Percentiles rank a stretch among this genome's conserved stretches.
Evolutionary conservation across 225 moss, liverwort and hornwort genomes (phyloP).

Genomic region (Antitrichia curtipendula): DNA sequence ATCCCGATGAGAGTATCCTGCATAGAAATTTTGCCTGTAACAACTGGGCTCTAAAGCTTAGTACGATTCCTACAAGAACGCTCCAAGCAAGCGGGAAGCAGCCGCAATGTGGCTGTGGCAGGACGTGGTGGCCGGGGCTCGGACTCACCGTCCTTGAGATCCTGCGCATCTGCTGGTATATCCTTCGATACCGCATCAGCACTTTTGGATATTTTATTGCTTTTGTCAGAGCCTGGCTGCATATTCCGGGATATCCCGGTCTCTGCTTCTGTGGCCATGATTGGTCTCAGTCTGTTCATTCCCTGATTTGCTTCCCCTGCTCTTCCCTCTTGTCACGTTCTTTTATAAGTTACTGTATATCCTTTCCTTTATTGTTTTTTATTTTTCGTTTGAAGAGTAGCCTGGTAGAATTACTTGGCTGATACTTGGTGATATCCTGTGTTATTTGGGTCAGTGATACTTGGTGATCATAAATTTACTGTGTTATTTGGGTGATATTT

Average conservation of each 20-base stretch:
- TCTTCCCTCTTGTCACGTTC: neutral
- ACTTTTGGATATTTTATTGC: neutral
- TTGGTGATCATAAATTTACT: neutral
- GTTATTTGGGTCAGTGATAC: neutral
- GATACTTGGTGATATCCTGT: neutral
- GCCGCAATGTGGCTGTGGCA: neutral
- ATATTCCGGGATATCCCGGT: constrained; percentile 13
- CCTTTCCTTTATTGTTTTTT: too few relatives aligned
- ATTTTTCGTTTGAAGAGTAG: neutral
- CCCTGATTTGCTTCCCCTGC: neutral
- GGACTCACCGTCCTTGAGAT: neutral
- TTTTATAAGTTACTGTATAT: neutral
- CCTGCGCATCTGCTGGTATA: constrained; percentile 5
- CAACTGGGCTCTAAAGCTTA: too few relatives aligned
- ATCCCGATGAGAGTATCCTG: neutral
- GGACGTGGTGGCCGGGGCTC: neutral
- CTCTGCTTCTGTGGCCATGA: neutral
- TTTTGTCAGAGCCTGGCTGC: neutral
- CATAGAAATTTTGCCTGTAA: neutral
- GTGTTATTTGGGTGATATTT: neutral
- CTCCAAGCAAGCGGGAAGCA: neutral
- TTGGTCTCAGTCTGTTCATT: neutral
- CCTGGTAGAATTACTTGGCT: too few relatives aligned
- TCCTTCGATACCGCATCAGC: neutral
- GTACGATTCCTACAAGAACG: neutral